These are phyloP conservation scores for Salix viminalis DNA, from an alignment of 345 rosid species.

Conservation along the genomic window DNA sequence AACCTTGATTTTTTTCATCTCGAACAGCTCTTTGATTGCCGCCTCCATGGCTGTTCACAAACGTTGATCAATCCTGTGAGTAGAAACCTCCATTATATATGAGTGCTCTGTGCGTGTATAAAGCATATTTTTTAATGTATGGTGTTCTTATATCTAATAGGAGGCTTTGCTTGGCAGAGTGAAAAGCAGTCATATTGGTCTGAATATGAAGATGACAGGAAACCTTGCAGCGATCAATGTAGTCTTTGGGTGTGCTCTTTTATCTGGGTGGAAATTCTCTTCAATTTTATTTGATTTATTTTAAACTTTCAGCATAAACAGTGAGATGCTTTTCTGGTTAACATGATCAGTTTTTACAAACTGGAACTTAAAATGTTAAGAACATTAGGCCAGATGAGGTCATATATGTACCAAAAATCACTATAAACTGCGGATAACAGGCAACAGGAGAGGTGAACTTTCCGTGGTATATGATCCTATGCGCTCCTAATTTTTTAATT, in stretches of 20 bases:
- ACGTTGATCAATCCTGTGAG: constrained; percentile 78
- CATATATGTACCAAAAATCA: background rate
- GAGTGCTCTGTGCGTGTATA: background rate
- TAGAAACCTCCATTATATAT: constrained; percentile 8
- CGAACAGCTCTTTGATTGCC: constrained; percentile 92
- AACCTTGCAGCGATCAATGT: constrained; percentile 85
- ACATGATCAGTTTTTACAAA: background rate
- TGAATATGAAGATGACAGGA: constrained; percentile 76
- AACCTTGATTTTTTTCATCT: constrained; percentile 21
- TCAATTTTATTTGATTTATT: background rate
- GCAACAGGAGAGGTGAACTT: background rate
- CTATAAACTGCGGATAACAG: background rate
- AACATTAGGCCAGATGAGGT: background rate
- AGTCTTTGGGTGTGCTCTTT: constrained; percentile 54
- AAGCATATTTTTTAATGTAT: background rate
- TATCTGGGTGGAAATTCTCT: background rate
- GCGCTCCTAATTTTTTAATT: background rate
- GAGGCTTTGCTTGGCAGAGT: constrained; percentile 53
- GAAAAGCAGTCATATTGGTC: constrained; percentile 78
- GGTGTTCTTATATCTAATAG: constrained; percentile 22
- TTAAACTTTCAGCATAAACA: background rate
- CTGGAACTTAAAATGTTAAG: background rate
- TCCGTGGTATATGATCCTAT: background rate
- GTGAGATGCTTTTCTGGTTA: background rate
- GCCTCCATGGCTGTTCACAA: constrained; percentile 98